Base-by-base conservation (phyloP, 768 basidiomycete species). In the Lactifluus echinatus region DNA sequence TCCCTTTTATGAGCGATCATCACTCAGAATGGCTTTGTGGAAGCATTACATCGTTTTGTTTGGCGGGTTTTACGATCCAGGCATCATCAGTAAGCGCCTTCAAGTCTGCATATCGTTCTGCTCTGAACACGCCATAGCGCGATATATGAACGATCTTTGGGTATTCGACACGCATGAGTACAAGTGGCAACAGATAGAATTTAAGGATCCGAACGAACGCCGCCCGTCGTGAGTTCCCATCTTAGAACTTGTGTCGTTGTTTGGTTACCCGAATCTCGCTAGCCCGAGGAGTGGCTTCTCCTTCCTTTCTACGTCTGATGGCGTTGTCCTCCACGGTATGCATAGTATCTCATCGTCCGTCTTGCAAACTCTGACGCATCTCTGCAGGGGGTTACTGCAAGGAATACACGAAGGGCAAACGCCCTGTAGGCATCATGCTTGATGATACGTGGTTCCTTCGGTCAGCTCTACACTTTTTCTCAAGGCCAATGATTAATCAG, bases 1-100 rank as follows among this genome's bases (percentile, higher is more conserved):
- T 34, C 23, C 43, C 21, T 55, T 5, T 19, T 15, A 43, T 40
- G 53, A 58, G 39, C 21, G n/a, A 17, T 17, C 8, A 10, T 31
- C 31, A 29, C n/a, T 26, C 47, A 89, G 89, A 34, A 92, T 93
- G 89, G 86, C 86, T 0, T 73, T 87, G 43, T 95, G 89, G 89
- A 95, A 94, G 66, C 87, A 94, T 51, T 82, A 78, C 54, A 79
- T 94, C 26, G 77, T 94, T 36, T 74, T 95, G 0, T 96, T 94
- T 66, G 93, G 92, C 4, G 93, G 92, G 1, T 94, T 94, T 68
- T 86, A 89, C 61, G 91, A 94, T 66, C 87, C 89, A 2, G 92
- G 93, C 2, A 73, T 88, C 46, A 82, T 81, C 43, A 94, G 89
- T 89, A 64, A 47, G 80, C 64, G 60, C 28, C 39, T 7, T 55